phyloP scores from a whole-genome alignment of 2,329 filamentous ascomycete species.

The Juglanconis oblonga region DNA sequence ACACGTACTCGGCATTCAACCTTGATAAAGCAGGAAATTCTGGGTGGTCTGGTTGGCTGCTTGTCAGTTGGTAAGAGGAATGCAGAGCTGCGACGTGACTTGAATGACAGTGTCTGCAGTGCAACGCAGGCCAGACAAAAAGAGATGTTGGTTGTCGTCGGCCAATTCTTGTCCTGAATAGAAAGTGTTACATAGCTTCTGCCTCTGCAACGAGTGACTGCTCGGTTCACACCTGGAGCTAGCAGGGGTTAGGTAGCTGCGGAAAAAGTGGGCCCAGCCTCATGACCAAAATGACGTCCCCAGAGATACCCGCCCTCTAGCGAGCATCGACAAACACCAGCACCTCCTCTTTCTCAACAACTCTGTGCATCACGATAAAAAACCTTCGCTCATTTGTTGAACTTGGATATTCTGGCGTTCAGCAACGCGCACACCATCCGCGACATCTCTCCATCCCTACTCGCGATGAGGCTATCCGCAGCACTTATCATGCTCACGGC shows the following conservation, averaged over 20 bases:
- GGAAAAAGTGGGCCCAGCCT: not conserved
- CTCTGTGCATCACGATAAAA: not conserved
- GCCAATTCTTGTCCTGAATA: not conserved
- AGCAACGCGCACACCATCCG: not conserved
- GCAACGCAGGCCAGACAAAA: not conserved
- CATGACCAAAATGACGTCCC: not conserved
- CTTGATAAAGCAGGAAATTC: not conserved
- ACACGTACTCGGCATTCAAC: slow-evolving; percentile 16
- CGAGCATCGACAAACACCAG: too few species aligned
- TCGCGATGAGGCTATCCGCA: slow-evolving; percentile 40
- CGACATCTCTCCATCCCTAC: not conserved
- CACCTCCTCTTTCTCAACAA: not conserved
- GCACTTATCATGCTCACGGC: slow-evolving; percentile 44
- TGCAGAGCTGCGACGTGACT: not conserved
- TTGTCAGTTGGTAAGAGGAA: not conserved
- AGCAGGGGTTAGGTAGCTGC: not conserved
- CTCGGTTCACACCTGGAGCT: too few species aligned
- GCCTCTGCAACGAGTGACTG: not conserved
- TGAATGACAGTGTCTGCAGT: not conserved
- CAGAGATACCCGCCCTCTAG: not conserved
- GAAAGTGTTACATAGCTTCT: not conserved
- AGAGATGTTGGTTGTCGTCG: not conserved
- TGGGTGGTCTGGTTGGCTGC: not conserved
- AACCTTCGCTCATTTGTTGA: not conserved
- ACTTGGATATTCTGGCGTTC: too few species aligned